phyloP scores from a whole-genome alignment of 176 grass and related monocot genomes.

The Carex littledalei region DNA sequence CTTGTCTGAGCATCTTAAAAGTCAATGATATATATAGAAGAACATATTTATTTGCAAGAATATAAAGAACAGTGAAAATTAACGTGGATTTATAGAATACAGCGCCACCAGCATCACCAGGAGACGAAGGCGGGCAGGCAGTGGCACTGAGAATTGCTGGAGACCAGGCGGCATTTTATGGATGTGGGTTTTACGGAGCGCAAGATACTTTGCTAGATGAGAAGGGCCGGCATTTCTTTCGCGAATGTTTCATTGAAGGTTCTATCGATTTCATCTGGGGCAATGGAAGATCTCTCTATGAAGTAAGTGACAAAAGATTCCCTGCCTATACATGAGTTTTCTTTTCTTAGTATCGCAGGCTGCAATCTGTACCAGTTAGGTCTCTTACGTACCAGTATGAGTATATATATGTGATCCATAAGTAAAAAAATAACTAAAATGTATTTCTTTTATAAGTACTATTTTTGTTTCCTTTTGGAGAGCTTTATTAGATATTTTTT shows the following conservation, averaged over 20 bases:
- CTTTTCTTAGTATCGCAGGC: background rate
- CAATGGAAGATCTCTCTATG: conserved; percentile 59
- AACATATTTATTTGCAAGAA: background rate
- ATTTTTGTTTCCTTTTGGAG: background rate
- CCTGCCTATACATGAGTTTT: background rate
- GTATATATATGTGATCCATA: background rate
- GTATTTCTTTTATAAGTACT: background rate
- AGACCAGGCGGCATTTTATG: conserved; percentile 74
- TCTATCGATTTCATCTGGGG: conserved; percentile 95
- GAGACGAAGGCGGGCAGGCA: conserved; percentile 55
- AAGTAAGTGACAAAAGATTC: conserved; percentile 11
- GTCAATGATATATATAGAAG: too few relatives aligned
- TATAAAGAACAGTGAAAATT: background rate
- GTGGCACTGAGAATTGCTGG: conserved; percentile 61
- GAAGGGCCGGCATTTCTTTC: conserved; percentile 58
- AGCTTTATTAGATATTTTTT: background rate
- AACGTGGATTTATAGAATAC: conserved; percentile 35
- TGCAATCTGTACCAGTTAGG: background rate
- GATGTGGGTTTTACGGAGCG: conserved; percentile 66
- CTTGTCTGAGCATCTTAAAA: background rate
- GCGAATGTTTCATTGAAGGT: conserved; percentile 68
- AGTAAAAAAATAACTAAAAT: background rate
- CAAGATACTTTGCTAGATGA: conserved; percentile 90
- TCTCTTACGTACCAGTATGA: background rate
- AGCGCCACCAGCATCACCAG: conserved; percentile 35